Conservation (phyloP, 1,284 basidiomycete genomes). For the Coriolopsis trogii region DNA sequence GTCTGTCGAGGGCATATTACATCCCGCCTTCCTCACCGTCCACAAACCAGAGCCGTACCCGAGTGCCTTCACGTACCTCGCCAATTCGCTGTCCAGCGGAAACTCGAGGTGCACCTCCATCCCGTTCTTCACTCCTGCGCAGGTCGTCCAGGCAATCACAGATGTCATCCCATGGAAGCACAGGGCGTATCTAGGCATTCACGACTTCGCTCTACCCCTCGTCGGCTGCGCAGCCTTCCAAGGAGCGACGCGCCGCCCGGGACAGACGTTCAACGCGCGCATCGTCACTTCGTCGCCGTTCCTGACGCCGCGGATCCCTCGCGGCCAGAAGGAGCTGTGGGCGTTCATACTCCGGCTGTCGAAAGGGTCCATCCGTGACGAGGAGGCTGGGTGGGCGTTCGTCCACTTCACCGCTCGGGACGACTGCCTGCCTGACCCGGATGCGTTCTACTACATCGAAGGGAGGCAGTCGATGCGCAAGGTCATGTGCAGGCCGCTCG, state of each 20-base stretch:
- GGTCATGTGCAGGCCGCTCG: background rate
- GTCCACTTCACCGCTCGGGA: background rate
- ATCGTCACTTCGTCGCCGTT: background rate
- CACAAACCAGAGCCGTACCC: background rate
- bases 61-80: slow-evolving; percentile 11
- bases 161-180: slow-evolving; percentile 3
- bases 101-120: background rate
- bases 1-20: slow-evolving; percentile 32
- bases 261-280: background rate
- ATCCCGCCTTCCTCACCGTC: slow-evolving; percentile 24
- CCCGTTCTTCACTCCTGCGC: slow-evolving; percentile 6
- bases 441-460: background rate
- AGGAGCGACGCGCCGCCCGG: background rate
- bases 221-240: slow-evolving; percentile 2
- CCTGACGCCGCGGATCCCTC: background rate
- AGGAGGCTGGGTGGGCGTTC: slow-evolving; percentile 1
- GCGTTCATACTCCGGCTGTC: background rate
- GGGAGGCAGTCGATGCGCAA: background rate
- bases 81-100: background rate
- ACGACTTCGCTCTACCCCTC: background rate
- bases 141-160: slow-evolving; percentile 1
- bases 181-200: background rate
- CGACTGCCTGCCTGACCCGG: too few species aligned
- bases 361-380: background rate
- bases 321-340: slow-evolving; percentile 5